These are phyloP conservation scores for Penicillium paneum DNA, from an alignment of 2,329 filamentous ascomycete genomes.

Conservation along the genomic window DNA sequence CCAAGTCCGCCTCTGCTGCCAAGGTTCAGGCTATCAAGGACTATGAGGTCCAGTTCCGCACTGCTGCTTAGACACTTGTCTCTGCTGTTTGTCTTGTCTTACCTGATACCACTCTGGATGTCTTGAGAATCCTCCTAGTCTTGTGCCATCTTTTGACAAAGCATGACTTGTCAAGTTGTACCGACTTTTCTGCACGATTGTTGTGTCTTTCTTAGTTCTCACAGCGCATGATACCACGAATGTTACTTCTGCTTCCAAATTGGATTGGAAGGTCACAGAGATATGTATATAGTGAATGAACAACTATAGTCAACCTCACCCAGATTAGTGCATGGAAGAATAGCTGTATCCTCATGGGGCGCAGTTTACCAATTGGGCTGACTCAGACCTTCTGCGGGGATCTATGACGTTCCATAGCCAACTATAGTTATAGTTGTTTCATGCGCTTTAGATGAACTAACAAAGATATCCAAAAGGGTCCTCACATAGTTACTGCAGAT, in stretches of 20 bases:
- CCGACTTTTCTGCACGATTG: background rate
- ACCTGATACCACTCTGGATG: background rate
- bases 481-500: background rate
- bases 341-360: background rate
- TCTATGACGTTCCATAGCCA: constrained; percentile 35
- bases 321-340: background rate
- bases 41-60: constrained; percentile 40
- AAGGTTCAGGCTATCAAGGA: constrained; percentile 53
- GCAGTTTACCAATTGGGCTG: constrained; percentile 13
- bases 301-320: background rate
- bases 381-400: constrained; percentile 33
- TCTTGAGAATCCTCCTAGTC: background rate
- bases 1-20: constrained; percentile 59
- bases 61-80: constrained; percentile 13
- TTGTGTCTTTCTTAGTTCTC: constrained; percentile 11
- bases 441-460: background rate
- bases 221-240: constrained; percentile 33
- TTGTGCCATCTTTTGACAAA: background rate
- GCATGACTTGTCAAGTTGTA: background rate
- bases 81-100: background rate
- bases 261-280: constrained; percentile 17
- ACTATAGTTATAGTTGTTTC: background rate
- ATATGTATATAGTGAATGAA: constrained; percentile 18
- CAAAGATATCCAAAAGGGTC: background rate
- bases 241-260: constrained; percentile 14